Evolutionary conservation across 129 eudicot genomes (phyloP).

Genomic region (Flaveria bidentis): DNA sequence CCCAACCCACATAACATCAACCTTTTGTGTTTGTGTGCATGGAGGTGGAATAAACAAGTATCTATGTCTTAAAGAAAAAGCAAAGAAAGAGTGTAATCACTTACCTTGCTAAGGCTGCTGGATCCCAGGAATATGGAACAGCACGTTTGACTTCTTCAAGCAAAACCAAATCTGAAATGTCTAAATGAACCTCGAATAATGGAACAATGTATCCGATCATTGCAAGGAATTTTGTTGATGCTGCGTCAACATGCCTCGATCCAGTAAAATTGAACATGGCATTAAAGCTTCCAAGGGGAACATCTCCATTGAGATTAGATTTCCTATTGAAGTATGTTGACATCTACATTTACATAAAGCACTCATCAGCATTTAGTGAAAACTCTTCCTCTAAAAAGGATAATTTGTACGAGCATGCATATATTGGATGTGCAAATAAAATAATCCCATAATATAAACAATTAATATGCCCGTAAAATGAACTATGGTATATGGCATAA

Average conservation of each 20-base stretch:
- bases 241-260: constrained; percentile 80
- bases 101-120: constrained; percentile 91
- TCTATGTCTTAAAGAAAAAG: neutral
- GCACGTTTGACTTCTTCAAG: constrained; percentile 76
- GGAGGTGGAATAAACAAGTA: neutral
- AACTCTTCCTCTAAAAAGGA: neutral
- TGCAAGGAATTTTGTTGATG: constrained; percentile 89
- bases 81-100: constrained; percentile 8
- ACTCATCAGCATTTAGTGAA: constrained; percentile 24
- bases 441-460: neutral
- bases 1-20: neutral
- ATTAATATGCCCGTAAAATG: constrained; percentile 2
- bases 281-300: constrained; percentile 94
- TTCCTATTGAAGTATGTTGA: constrained; percentile 70
- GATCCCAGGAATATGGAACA: constrained; percentile 95
- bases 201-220: constrained; percentile 82
- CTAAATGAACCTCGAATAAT: constrained; percentile 52
- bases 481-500: neutral
- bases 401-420: neutral
- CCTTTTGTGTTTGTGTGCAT: neutral
- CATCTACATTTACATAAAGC: constrained; percentile 57
- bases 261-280: constrained; percentile 97
- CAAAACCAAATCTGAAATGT: constrained; percentile 58
- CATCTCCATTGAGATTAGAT: constrained; percentile 57
- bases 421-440: constrained; percentile 10